Percentiles rank a stretch among this genome's conserved stretches.
phyloP scores from a whole-genome alignment of 2,329 filamentous ascomycete genomes.

The Ascochyta koolunga region DNA sequence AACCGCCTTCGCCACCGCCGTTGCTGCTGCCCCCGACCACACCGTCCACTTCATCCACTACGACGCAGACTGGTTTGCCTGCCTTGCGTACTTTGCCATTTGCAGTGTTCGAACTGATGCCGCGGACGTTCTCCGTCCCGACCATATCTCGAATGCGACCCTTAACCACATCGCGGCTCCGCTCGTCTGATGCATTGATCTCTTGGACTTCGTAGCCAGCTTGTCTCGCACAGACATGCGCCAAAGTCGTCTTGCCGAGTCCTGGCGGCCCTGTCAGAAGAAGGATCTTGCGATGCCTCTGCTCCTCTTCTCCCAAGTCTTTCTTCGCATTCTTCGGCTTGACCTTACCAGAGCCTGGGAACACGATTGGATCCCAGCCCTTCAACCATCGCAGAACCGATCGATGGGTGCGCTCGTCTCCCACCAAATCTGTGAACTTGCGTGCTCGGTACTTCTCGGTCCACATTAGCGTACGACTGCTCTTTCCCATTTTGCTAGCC shows the following conservation, averaged over 20 bases:
- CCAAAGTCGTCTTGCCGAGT: conserved; percentile 92
- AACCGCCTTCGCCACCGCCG: conserved; percentile 84
- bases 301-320: conserved; percentile 67
- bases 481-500: conserved; percentile 32
- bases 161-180: conserved; percentile 87
- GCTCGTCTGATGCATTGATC: conserved; percentile 96
- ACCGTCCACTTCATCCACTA: conserved; percentile 96
- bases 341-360: conserved; percentile 73
- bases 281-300: conserved; percentile 82
- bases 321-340: conserved; percentile 58
- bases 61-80: conserved; percentile 86
- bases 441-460: conserved; percentile 95
- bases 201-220: conserved; percentile 96
- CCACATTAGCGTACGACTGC: conserved; percentile 71
- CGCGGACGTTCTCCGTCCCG: conserved; percentile 89
- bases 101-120: conserved; percentile 62
- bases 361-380: conserved; percentile 90
- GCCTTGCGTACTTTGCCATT: conserved; percentile 69
- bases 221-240: conserved; percentile 93
- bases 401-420: conserved; percentile 92
- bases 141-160: conserved; percentile 89
- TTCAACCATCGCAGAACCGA: conserved; percentile 93
- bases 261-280: conserved; percentile 91
- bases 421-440: conserved; percentile 90
- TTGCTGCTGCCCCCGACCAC: conserved; percentile 77